A percentile compares a stretch with the other conserved stretches of the same genome.
These are phyloP conservation scores for Trichoderma guizhouense DNA, from an alignment of 2,329 filamentous ascomycete genomes.

Conservation along the genomic window DNA sequence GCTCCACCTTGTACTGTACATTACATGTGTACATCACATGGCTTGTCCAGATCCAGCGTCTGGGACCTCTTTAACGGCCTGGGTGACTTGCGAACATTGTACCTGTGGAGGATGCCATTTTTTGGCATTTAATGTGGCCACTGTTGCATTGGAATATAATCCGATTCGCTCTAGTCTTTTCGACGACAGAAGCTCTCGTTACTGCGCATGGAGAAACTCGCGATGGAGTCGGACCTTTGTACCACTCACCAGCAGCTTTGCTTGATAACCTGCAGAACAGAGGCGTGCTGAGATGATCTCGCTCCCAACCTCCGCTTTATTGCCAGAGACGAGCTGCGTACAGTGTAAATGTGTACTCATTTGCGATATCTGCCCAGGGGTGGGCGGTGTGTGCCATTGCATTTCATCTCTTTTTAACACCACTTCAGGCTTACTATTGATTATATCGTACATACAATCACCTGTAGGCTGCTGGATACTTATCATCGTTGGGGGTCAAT, in stretches of 20 bases:
- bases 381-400: neutral
- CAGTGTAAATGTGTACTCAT: neutral
- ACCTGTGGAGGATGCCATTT: constrained; percentile 11
- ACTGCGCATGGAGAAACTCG: neutral
- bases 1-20: constrained; percentile 12
- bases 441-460: neutral
- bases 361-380: neutral
- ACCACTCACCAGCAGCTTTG: neutral
- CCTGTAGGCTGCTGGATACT: neutral
- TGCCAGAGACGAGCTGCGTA: neutral
- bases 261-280: neutral
- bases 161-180: constrained; percentile 6
- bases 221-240: neutral
- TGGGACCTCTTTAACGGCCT: neutral
- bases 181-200: neutral
- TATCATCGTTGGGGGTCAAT: neutral
- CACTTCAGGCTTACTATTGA: neutral
- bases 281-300: neutral
- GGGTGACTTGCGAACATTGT: constrained; percentile 15
- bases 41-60: constrained; percentile 7
- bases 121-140: constrained; percentile 8
- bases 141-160: constrained; percentile 6
- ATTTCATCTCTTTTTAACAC: neutral
- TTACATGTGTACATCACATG: neutral
- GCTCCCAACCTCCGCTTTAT: neutral